Base-by-base conservation (phyloP, 2,329 filamentous ascomycete species). In the Hymenoscyphus fructigenus region DNA sequence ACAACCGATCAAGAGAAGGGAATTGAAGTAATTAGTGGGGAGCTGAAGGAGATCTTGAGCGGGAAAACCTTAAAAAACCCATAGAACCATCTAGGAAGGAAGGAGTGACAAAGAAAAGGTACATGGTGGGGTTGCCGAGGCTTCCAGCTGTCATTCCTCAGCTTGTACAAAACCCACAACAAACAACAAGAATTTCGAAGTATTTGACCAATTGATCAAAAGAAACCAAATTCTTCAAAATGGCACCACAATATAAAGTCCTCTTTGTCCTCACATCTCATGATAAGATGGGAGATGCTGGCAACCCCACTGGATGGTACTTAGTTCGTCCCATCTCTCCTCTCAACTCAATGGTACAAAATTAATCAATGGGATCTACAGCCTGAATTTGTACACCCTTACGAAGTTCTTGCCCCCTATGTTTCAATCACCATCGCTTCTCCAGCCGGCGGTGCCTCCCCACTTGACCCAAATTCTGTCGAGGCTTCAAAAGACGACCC, bases 291-390 rank as follows among this genome's bases (percentile, higher is more conserved):
- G 73, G 72, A 15, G 58, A 69, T 44, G 69, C 70, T 6, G 72
- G 67, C 17, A 79, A 82, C 67, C 80, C 79, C 14, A 84, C 83
- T 0, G 83, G 83, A 58, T 85, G 83, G 83, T 85, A 81, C 68
- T 73, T 85, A 66, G 80, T 82, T 73, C 5, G 69, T 72, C 47
- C n/a, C 17, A 9, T 7, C 28, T 28, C 50, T 36, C 53, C 55
- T 20, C 29, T 53, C 29, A 28, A 36, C 23, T 55, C 38, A 41
- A 14, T 38, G 1, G n/a, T 15, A 53, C 26, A 20, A 20, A 38
- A 20, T 47, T 53, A 36, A 60, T 55, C 60, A 57, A 64, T 59
- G 55, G 20, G 61, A 61, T 41, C 71, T 75, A 7, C 56, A 82
- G 80, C 79, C 80, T 7, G 80, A 82, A 71, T 78, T 82, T 60